Evolutionary conservation across 345 rosid genomes (phyloP).

Genomic region (Bretschneidera sinensis): DNA sequence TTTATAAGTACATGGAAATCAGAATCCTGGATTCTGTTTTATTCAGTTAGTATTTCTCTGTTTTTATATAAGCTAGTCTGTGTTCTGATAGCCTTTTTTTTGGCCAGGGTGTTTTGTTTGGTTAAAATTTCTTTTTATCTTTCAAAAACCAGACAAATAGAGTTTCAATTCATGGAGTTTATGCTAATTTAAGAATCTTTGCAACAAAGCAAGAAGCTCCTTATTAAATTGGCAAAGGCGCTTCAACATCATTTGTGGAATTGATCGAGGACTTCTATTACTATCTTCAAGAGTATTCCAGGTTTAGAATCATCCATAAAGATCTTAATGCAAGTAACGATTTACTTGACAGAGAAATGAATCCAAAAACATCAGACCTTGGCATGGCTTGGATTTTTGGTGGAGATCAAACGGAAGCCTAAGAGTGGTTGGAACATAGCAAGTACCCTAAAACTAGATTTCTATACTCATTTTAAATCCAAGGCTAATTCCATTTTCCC

Average conservation of each 20-base stretch:
- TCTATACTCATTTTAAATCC: background rate
- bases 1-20: conserved; percentile 83
- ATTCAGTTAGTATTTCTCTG: conserved; percentile 47
- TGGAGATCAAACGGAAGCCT: conserved; percentile 60
- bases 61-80: no score
- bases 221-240: conserved; percentile 56
- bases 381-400: conserved; percentile 89
- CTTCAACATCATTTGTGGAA: conserved; percentile 56
- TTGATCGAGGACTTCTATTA: conserved; percentile 72
- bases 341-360: conserved; percentile 59
- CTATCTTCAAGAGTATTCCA: conserved; percentile 82
- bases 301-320: conserved; percentile 72
- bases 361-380: conserved; percentile 72
- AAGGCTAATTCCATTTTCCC: background rate
- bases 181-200: background rate
- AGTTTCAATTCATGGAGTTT: background rate
- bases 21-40: conserved; percentile 64
- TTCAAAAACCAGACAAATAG: background rate
- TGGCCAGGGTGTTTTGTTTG: no score
- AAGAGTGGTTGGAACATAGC: conserved; percentile 80
- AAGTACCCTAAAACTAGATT: conserved; percentile 22
- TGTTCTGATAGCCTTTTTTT: no score
- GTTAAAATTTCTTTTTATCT: no score
- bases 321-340: conserved; percentile 81
- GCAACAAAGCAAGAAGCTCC: conserved; percentile 42